phyloP scores from a whole-genome alignment of 768 basidiomycete species.

The Suillus lakei region DNA sequence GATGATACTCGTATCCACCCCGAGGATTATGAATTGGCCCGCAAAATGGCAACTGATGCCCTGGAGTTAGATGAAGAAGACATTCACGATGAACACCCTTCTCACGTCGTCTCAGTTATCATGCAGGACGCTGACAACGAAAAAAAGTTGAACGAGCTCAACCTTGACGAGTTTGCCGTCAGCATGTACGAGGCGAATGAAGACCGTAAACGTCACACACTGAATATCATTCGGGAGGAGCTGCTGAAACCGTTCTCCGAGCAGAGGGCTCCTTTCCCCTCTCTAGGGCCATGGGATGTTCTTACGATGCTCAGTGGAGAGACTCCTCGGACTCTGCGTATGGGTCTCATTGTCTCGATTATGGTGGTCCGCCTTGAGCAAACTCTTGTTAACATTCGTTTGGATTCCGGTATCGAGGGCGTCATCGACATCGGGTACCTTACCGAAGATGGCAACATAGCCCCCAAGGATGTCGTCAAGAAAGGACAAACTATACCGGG shows the following conservation, averaged over 20 bases:
- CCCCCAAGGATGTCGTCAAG: conserved; percentile 56
- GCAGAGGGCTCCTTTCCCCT: conserved; percentile 62
- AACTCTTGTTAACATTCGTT: conserved; percentile 62
- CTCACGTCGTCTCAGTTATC: conserved; percentile 83
- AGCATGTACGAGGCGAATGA: conserved; percentile 85
- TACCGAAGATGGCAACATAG: conserved; percentile 47
- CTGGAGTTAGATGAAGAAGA: conserved; percentile 98
- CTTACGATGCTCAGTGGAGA: conserved; percentile 97
- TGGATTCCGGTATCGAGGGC: conserved; percentile 96
- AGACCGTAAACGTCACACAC: conserved; percentile 86
- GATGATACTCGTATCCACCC: conserved; percentile 97
- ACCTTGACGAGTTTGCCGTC: conserved; percentile 94
- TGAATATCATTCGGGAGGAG: conserved; percentile 89
- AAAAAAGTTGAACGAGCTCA: conserved; percentile 86
- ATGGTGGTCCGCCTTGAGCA: conserved; percentile 61
- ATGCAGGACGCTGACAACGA: conserved; percentile 83
- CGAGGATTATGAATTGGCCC: conserved; percentile 96
- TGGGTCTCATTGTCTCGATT: conserved; percentile 83
- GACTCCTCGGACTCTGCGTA: conserved; percentile 73
- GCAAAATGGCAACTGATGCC: conserved; percentile 98
- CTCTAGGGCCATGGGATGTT: conserved; percentile 77
- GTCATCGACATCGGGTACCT: conserved; percentile 66
- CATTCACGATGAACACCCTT: conserved; percentile 89
- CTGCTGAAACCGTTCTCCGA: conserved; percentile 83
- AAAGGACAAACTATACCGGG: conserved; percentile 83